Evolutionary conservation across 495 filamentous ascomycete species (phyloP), one percentile per base, ranked within the genome.

Genomic region (Daldinia bambusicola): DNA sequence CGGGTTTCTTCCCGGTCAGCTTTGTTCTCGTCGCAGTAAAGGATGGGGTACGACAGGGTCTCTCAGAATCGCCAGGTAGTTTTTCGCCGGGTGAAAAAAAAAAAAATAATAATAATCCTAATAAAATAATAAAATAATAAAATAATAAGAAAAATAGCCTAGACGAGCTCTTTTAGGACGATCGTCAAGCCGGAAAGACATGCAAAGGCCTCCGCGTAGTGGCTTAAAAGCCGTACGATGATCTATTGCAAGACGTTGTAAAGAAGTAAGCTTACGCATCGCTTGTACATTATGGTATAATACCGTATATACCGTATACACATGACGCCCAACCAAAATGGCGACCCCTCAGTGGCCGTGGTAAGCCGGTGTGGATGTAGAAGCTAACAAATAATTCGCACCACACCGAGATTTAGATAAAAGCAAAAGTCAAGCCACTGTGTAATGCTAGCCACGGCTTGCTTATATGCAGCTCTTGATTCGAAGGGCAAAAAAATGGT

Each of bases 221-320:
- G 40, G 51, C 40, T 61, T 61, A 40, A 57, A 48, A 30, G 64
- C 56, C 65, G 61, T 56, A 57, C 16, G 56, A 61, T 63, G 56
- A 70, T 65, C 58, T 55, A 58, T 67, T 53, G 52, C 69, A 51
- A 67, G 69, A 62, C 32, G 64, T 72, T 61, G 40, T 64, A 72
- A 14, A 67, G 59, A 66, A 41, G 69, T 66, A 71, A 58, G 60
- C 60, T 45, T 41, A 63, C 67, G 64, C 38, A 72, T 61, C 57
- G n/a, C 50, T 32, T 55, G 55, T 26, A 38, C 9, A 30, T 31
- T 18, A 59, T 32, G 32, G 48, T 51, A 53, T 62, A 26, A 64
- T 40, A 52, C 40, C 34, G 34, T 36, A 59, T 61, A 64, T 40
- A 52, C 40, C 34, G 34, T 36, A 36, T 36, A 36, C 59, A 43